A percentile compares a stretch with the other conserved stretches of the same genome.
Evolutionary conservation across 257 asterid genomes (phyloP).

Genomic region (Paulownia fortunei): DNA sequence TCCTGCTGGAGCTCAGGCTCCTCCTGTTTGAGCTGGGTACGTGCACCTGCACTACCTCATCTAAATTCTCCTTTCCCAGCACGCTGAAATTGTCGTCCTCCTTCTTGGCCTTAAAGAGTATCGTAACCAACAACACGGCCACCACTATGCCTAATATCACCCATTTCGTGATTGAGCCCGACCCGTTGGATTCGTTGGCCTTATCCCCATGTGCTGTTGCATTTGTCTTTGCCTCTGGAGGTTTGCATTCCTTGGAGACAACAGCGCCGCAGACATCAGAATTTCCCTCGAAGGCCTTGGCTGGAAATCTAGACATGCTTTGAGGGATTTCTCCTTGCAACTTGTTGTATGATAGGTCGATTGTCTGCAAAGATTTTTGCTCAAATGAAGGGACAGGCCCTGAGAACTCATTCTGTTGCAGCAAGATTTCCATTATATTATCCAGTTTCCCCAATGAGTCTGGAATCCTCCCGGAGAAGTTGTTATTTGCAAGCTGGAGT

Average conservation of each 20-base stretch:
- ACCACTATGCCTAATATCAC: slow-evolving; percentile 60
- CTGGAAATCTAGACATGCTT: slow-evolving; percentile 53
- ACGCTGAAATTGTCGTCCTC: slow-evolving; percentile 48
- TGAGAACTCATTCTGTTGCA: slow-evolving; percentile 64
- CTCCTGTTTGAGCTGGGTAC: slow-evolving; percentile 39
- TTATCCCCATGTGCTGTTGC: neutral
- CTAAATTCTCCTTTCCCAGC: slow-evolving; percentile 55
- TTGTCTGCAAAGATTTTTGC: slow-evolving; percentile 43
- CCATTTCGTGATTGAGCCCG: slow-evolving; percentile 59
- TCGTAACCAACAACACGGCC: slow-evolving; percentile 51
- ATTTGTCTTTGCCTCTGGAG: neutral
- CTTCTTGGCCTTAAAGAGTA: slow-evolving; percentile 52
- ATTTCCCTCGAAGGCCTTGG: slow-evolving; percentile 57
- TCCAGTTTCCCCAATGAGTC: slow-evolving; percentile 46
- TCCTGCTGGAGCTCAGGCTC: slow-evolving; percentile 32
- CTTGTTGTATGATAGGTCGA: slow-evolving; percentile 58
- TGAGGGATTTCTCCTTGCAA: slow-evolving; percentile 78
- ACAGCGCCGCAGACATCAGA: slow-evolving; percentile 59
- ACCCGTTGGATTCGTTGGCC: neutral
- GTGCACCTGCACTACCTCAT: slow-evolving; percentile 51
- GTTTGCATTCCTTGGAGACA: slow-evolving; percentile 47
- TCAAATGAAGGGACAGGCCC: slow-evolving; percentile 60
- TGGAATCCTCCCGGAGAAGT: slow-evolving; percentile 68
- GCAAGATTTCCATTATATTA: slow-evolving; percentile 40
- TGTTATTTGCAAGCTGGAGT: slow-evolving; percentile 54